Evolutionary conservation across 164 flowering plant genomes (phyloP).

Genomic region (Vitis labrusca): DNA sequence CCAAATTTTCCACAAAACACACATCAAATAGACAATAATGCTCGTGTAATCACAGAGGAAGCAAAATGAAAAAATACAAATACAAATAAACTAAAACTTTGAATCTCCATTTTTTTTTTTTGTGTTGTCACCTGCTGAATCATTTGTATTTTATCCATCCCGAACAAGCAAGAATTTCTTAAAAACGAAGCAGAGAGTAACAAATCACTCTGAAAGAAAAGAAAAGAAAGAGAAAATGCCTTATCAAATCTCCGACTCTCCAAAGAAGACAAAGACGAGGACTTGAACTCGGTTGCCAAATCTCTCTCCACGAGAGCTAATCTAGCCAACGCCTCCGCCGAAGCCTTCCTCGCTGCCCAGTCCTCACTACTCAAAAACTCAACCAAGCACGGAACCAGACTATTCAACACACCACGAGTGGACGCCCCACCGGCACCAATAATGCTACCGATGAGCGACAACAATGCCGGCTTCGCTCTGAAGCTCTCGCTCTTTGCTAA

Average conservation of each 20-base stretch:
- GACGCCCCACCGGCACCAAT: constrained; percentile 52
- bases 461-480: constrained; percentile 76
- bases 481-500: constrained; percentile 57
- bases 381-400: constrained; percentile 48
- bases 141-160: too few relatives aligned
- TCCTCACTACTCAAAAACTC: constrained; percentile 77
- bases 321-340: constrained; percentile 69
- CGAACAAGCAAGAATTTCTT: not conserved
- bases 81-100: too few relatives aligned
- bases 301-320: constrained; percentile 64
- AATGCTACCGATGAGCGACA: constrained; percentile 58
- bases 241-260: constrained; percentile 82
- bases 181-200: not conserved
- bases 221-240: constrained; percentile 34
- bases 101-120: too few relatives aligned
- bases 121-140: too few relatives aligned
- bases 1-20: not conserved
- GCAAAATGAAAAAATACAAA: too few relatives aligned
- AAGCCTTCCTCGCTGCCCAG: constrained; percentile 89
- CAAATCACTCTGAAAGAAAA: not conserved
- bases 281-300: constrained; percentile 44
- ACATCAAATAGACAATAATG: not conserved
- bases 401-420: constrained; percentile 34
- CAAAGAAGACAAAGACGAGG: constrained; percentile 49
- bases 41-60: too few relatives aligned